phyloP scores from a whole-genome alignment of 768 basidiomycete genomes.

The Russula brevipes region DNA sequence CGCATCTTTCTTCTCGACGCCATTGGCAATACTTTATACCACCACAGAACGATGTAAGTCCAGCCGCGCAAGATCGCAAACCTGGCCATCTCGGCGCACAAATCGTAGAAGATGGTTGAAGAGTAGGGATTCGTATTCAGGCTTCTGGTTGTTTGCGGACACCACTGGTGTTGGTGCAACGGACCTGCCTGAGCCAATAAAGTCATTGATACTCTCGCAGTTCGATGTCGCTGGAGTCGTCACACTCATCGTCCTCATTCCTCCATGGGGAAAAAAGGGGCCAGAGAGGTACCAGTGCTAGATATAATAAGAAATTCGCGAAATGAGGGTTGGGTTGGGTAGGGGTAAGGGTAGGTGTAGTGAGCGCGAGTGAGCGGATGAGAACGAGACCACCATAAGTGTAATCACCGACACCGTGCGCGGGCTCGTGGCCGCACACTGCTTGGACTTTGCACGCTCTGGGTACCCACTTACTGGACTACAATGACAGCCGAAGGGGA shows the following conservation, averaged over 20 bases:
- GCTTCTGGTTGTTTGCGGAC: conserved; percentile 47
- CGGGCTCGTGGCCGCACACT: too few relatives aligned
- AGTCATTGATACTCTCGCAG: conserved; percentile 1
- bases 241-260: conserved; percentile 38
- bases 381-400: too few relatives aligned
- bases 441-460: too few relatives aligned
- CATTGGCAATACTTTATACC: conserved; percentile 86
- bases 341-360: too few relatives aligned
- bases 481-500: conserved; percentile 6
- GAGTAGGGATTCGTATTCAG: conserved; percentile 92
- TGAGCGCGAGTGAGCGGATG: too few relatives aligned
- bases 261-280: conserved; percentile 63
- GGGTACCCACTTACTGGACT: not conserved
- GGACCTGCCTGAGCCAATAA: not conserved
- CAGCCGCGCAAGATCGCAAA: conserved; percentile 93
- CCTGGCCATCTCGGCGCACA: conserved; percentile 88
- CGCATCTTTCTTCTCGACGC: conserved; percentile 73
- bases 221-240: conserved; percentile 32
- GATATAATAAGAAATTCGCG: conserved; percentile 90
- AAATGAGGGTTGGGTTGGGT: conserved; percentile 37
- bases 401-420: too few relatives aligned
- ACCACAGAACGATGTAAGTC: conserved; percentile 75
- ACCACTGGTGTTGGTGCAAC: conserved; percentile 24
- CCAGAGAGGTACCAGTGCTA: conserved; percentile 82
- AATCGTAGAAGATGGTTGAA: conserved; percentile 96